A percentile compares a stretch with the other conserved stretches of the same genome.
Conservation (phyloP, 495 filamentous ascomycete genomes). For the Talaromyces proteolyticus region DNA sequence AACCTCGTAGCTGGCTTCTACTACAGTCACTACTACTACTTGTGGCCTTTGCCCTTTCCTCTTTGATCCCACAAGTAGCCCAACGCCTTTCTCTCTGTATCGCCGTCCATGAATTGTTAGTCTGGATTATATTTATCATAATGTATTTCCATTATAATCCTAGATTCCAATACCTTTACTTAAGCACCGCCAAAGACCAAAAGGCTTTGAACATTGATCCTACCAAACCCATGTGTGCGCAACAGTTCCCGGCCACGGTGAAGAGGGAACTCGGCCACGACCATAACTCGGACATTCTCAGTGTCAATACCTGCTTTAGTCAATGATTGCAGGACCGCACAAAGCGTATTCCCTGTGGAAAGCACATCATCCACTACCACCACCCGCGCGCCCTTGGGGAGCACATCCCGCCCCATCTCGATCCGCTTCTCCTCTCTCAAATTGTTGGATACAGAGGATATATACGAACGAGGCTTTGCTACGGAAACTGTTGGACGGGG, state of each 20-base stretch:
- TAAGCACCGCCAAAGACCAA: slow-evolving; percentile 49
- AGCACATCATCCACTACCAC: slow-evolving; percentile 63
- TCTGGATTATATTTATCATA: neutral
- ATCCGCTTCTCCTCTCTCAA: slow-evolving; percentile 32
- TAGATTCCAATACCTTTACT: slow-evolving; percentile 2
- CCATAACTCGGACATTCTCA: slow-evolving; percentile 45
- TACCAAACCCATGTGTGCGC: slow-evolving; percentile 49
- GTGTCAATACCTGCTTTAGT: slow-evolving; percentile 32
- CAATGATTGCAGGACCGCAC: slow-evolving; percentile 49
- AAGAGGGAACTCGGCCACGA: slow-evolving; percentile 57
- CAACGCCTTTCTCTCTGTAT: no score
- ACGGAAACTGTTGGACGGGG: slow-evolving; percentile 52
- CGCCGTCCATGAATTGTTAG: no score
- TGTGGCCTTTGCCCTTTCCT: no score
- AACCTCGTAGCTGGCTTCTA: no score
- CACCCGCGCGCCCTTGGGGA: slow-evolving; percentile 40
- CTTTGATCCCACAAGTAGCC: no score
- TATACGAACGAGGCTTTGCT: slow-evolving; percentile 45
- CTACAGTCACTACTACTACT: no score
- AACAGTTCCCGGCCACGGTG: slow-evolving; percentile 51
- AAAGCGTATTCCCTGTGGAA: slow-evolving; percentile 54
- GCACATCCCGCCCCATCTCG: slow-evolving; percentile 44
- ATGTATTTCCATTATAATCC: neutral
- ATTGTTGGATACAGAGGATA: slow-evolving; percentile 40
- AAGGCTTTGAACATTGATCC: slow-evolving; percentile 51